Percentiles rank a stretch among this genome's conserved stretches.
phyloP scores from a whole-genome alignment of 176 grass and related monocot genomes.

The Aegilops sharonensis region DNA sequence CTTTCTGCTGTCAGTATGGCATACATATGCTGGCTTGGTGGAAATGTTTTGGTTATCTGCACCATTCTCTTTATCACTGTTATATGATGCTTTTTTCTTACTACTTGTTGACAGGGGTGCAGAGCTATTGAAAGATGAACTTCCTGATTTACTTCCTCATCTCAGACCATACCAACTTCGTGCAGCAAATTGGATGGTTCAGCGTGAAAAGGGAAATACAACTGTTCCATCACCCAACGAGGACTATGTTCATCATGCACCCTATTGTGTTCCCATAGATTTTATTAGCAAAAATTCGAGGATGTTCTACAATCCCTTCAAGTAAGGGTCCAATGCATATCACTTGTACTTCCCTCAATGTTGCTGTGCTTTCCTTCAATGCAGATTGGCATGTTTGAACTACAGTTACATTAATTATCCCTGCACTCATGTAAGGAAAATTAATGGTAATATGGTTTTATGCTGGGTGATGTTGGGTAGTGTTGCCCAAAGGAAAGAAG shows the following conservation, averaged over 20 bases:
- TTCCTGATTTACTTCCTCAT: conserved; percentile 73
- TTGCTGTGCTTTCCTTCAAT: conserved; percentile 8
- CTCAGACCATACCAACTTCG: conserved; percentile 92
- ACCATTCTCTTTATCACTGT: neutral
- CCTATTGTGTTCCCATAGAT: conserved; percentile 76
- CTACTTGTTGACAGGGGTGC: conserved; percentile 35
- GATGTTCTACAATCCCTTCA: conserved; percentile 99
- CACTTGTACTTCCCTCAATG: neutral
- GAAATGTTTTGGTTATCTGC: neutral
- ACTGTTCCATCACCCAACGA: conserved; percentile 15
- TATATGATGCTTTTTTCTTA: conserved; percentile 29
- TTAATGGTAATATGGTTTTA: neutral
- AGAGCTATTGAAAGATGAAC: conserved; percentile 54
- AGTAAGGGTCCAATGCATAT: conserved; percentile 45
- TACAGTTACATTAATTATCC: conserved; percentile 7
- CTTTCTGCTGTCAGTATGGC: neutral
- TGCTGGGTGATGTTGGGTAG: neutral
- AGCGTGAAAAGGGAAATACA: conserved; percentile 58
- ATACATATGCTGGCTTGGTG: conserved; percentile 11
- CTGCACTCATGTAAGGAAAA: conserved; percentile 1
- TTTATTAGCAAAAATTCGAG: conserved; percentile 62
- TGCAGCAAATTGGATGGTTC: conserved; percentile 95
- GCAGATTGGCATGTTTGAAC: conserved; percentile 15
- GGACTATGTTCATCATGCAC: conserved; percentile 43
- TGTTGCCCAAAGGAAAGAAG: neutral